Base-by-base conservation (phyloP, 495 filamentous ascomycete genomes). In the Penicillium simplicissimum region DNA sequence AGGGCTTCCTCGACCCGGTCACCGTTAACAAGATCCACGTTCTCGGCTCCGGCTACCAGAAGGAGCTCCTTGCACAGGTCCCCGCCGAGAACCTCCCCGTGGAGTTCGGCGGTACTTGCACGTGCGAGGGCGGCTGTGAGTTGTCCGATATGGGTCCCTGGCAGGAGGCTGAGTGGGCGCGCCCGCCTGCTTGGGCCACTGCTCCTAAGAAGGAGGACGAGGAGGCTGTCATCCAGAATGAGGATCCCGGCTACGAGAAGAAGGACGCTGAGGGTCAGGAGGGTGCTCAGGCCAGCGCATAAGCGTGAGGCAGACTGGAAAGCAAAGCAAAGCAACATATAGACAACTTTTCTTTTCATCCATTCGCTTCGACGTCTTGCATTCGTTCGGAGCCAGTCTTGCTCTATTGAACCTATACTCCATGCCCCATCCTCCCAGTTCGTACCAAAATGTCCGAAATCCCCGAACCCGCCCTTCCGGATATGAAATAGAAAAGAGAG, bases 1-100 rank as follows among this genome's bases (percentile, higher is more conserved):
- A 96, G 82, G 82, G 83, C 23, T 97, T 96, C 83, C 81, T 98
- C 52, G 95, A 98, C 80, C 95, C 95, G 54, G 92, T 98, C 67
- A 98, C 95, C 25, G 93, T 97, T 36, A 80, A 86, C 61, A 98
- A 98, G 86, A 98, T 98, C 73, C 88, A 97, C 75, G 85, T 98
- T 54, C 83, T 98, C 14, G 92, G 93, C 60, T 77, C 79, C 65
- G 77, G 81, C 38, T 98, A 97, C 80, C 82, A 96, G 79, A 84
- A 84, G 66, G 91, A 96, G 67, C 81, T 98, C 40, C 80, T 96
- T 38, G 76, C 69, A 47, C 95, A 98, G 79, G 85, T 98, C 5
- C 92, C 96, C 3, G 81, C 83, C 57, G 93, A 98, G 82, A 97
- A 97, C 74, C 80, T 98, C 57, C 95, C 95, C 28, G 87, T 85